Percentiles rank a stretch among this genome's conserved stretches.
Evolutionary conservation across 1,284 basidiomycete species (phyloP).

Genomic region (Ceratobasidium theobromae): DNA sequence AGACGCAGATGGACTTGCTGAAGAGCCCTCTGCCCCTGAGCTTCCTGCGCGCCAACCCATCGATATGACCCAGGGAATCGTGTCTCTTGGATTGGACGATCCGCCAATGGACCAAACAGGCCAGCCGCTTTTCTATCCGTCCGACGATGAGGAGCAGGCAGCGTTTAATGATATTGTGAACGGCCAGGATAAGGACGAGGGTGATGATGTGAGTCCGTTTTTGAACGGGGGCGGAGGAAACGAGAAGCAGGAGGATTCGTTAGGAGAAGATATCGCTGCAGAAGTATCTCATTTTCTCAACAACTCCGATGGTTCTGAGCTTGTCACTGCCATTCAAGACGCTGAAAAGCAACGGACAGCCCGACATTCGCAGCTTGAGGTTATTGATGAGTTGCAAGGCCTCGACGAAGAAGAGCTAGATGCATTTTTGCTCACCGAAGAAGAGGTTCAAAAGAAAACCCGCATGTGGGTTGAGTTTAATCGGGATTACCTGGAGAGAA

Average conservation of each 20-base stretch:
- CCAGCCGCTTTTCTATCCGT: constrained; percentile 29
- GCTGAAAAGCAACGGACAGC: constrained; percentile 57
- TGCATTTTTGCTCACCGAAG: constrained; percentile 76
- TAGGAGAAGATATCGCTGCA: constrained; percentile 37
- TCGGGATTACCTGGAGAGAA: constrained; percentile 86
- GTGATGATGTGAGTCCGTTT: constrained; percentile 30
- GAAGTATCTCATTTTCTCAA: constrained; percentile 61
- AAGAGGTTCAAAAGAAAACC: constrained; percentile 88
- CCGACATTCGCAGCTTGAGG: constrained; percentile 37
- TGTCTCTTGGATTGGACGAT: constrained; percentile 5
- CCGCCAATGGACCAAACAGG: constrained; percentile 31
- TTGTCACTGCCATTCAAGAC: constrained; percentile 62
- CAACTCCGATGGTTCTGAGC: constrained; percentile 56
- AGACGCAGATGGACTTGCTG: constrained; percentile 42
- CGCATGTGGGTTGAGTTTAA: constrained; percentile 97
- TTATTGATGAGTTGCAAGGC: constrained; percentile 68
- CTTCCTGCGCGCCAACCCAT: neutral
- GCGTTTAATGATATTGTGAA: constrained; percentile 35
- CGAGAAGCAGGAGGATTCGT: constrained; percentile 44
- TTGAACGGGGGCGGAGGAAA: constrained; percentile 29
- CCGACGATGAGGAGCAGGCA: constrained; percentile 40
- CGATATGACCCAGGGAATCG: constrained; percentile 20
- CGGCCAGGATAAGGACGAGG: constrained; percentile 40
- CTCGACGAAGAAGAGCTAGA: constrained; percentile 95
- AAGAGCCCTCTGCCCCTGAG: constrained; percentile 4